Percentiles rank a stretch among this genome's conserved stretches.
Evolutionary conservation across 2,329 filamentous ascomycete genomes (phyloP).

Genomic region (Fusarium falciforme): DNA sequence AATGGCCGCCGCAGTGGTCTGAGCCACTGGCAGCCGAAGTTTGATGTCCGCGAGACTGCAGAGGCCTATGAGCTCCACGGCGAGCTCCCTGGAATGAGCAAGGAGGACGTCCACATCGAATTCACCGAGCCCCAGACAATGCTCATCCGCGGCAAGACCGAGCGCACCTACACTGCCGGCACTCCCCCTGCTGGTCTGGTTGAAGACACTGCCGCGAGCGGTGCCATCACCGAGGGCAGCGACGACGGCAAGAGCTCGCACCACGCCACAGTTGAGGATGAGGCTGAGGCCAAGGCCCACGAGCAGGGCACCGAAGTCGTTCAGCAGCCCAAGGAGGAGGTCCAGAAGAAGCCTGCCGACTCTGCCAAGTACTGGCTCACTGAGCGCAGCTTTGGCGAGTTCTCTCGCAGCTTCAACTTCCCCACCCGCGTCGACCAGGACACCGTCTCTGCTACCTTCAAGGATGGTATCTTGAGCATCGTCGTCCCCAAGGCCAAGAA

Average conservation of each 20-base stretch:
- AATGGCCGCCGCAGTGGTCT: constrained; percentile 45
- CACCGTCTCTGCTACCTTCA: constrained; percentile 69
- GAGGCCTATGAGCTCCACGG: constrained; percentile 80
- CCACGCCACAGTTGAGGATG: constrained; percentile 76
- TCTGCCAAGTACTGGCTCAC: constrained; percentile 76
- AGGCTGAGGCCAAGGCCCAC: constrained; percentile 39
- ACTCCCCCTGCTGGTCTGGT: constrained; percentile 60
- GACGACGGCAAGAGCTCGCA: constrained; percentile 57
- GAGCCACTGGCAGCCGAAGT: constrained; percentile 77
- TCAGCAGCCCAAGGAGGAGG: constrained; percentile 43
- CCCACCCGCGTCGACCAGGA: constrained; percentile 72
- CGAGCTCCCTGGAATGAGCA: constrained; percentile 80
- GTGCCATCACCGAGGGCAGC: constrained; percentile 55
- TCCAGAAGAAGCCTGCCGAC: constrained; percentile 50
- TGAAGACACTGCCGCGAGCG: constrained; percentile 53
- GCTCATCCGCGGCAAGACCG: constrained; percentile 75
- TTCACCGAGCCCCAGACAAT: constrained; percentile 82
- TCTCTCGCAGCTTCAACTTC: constrained; percentile 76
- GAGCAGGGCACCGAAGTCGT: constrained; percentile 38
- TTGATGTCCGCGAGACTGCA: constrained; percentile 79
- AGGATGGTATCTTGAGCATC: constrained; percentile 74
- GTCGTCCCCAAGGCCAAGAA: constrained; percentile 74
- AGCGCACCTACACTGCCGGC: constrained; percentile 70
- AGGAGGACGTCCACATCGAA: constrained; percentile 80
- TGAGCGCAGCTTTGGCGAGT: constrained; percentile 75